These are phyloP conservation scores for Pleurotus giganteus DNA, from an alignment of 768 basidiomycete species.

Conservation along the genomic window DNA sequence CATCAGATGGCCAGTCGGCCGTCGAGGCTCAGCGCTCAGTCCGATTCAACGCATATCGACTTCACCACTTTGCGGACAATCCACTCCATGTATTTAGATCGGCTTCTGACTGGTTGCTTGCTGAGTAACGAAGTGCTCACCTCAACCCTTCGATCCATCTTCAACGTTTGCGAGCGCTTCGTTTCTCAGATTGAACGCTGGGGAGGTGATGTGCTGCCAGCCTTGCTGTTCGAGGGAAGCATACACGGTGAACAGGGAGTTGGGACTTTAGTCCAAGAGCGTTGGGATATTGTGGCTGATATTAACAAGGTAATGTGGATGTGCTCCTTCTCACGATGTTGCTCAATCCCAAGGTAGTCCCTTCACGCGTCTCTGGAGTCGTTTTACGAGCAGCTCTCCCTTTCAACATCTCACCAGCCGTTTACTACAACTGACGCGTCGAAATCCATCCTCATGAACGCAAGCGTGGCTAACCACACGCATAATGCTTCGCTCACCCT, in stretches of 20 bases:
- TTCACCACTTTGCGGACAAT: constrained; percentile 84
- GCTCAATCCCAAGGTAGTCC: constrained; percentile 39
- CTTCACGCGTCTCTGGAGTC: constrained; percentile 64
- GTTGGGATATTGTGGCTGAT: constrained; percentile 65
- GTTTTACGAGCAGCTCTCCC: constrained; percentile 80
- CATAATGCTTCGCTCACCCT: neutral
- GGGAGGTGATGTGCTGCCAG: constrained; percentile 89
- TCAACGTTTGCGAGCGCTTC: constrained; percentile 84
- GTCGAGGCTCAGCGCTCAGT: constrained; percentile 18
- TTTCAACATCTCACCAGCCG: constrained; percentile 74
- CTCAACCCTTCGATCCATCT: constrained; percentile 62
- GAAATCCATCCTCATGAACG: constrained; percentile 64
- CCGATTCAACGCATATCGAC: constrained; percentile 53
- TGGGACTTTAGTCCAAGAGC: constrained; percentile 71
- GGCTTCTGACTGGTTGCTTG: constrained; percentile 76
- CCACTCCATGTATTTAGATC: constrained; percentile 78
- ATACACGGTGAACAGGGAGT: constrained; percentile 58
- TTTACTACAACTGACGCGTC: constrained; percentile 67
- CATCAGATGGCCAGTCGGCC: constrained; percentile 19
- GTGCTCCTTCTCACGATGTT: neutral
- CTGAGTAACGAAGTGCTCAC: constrained; percentile 65
- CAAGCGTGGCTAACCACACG: constrained; percentile 52
- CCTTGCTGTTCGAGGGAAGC: constrained; percentile 79
- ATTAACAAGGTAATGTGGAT: constrained; percentile 66
- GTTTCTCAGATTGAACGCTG: constrained; percentile 88